Evolutionary conservation across 805 yeast genomes (phyloP).

Genomic region (Torulaspora quercuum): DNA sequence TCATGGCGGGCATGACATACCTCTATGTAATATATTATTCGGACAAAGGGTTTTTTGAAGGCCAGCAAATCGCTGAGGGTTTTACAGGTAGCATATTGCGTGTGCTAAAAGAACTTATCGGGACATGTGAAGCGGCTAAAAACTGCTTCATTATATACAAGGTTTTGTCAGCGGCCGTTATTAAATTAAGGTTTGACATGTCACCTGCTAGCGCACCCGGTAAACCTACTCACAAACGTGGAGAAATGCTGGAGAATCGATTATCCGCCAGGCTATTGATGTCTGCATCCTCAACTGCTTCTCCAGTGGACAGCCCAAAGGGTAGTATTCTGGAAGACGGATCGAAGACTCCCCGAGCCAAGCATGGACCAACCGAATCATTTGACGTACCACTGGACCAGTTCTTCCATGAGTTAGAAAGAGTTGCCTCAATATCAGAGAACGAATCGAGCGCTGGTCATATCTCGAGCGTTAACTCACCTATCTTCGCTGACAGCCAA

Average conservation of each 20-base stretch:
- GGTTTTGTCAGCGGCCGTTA: constrained; percentile 65
- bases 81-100: constrained; percentile 48
- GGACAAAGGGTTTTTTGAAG: constrained; percentile 46
- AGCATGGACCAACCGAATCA: constrained; percentile 4
- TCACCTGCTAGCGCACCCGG: constrained; percentile 5
- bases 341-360: constrained; percentile 8
- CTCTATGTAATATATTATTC: constrained; percentile 73
- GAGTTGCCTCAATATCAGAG: constrained; percentile 15
- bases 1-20: constrained; percentile 85
- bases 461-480: constrained; percentile 14
- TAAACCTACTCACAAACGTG: constrained; percentile 2
- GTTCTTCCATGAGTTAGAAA: constrained; percentile 49
- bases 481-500: constrained; percentile 5
- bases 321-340: constrained; percentile 8
- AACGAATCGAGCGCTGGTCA: constrained; percentile 12
- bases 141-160: constrained; percentile 71
- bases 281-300: neutral
- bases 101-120: constrained; percentile 58
- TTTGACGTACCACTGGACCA: constrained; percentile 36
- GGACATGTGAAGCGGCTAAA: constrained; percentile 74
- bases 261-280: neutral
- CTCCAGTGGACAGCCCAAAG: constrained; percentile 5
- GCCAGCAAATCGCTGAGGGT: constrained; percentile 50
- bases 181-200: constrained; percentile 48
- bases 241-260: neutral